These are phyloP conservation scores for Apiospora saccharicola DNA, from an alignment of 2,329 filamentous ascomycete genomes.

Conservation along the genomic window DNA sequence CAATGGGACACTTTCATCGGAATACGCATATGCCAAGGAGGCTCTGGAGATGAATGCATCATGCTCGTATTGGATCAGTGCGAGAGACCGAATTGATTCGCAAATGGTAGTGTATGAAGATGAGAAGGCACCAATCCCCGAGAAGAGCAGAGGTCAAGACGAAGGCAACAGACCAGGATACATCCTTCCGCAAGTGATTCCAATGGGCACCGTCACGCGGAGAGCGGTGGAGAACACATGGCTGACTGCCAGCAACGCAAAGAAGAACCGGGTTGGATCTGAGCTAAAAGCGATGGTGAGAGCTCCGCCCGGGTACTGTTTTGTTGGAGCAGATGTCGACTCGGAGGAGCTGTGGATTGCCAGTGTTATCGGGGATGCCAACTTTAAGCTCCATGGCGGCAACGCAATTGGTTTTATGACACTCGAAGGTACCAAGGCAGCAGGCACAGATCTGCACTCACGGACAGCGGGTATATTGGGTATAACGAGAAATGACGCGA, in stretches of 20 bases:
- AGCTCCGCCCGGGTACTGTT: conserved; percentile 87
- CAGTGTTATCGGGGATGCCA: conserved; percentile 90
- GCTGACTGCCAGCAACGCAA: conserved; percentile 97
- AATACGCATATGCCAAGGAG: conserved; percentile 90
- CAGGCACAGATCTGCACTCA: conserved; percentile 92
- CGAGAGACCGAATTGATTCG: conserved; percentile 89
- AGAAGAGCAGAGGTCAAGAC: neutral
- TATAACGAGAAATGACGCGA: conserved; percentile 93
- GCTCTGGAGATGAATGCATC: conserved; percentile 98
- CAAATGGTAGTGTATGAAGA: conserved; percentile 92
- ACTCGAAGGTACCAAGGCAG: conserved; percentile 91
- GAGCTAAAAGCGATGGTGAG: conserved; percentile 97
- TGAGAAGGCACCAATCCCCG: conserved; percentile 50
- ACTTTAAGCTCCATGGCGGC: conserved; percentile 93
- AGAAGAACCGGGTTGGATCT: conserved; percentile 93
- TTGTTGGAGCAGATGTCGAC: conserved; percentile 97
- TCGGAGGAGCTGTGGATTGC: conserved; percentile 99
- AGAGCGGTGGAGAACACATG: conserved; percentile 97
- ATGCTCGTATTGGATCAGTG: conserved; percentile 99
- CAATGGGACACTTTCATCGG: conserved; percentile 83
- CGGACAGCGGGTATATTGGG: conserved; percentile 91
- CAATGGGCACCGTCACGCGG: conserved; percentile 97
- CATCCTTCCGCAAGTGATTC: conserved; percentile 94
- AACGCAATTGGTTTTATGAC: conserved; percentile 99
- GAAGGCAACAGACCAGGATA: conserved; percentile 64